Evolutionary conservation across 2,329 filamentous ascomycete species (phyloP).

Genomic region (Pseudogymnoascus sp.): DNA sequence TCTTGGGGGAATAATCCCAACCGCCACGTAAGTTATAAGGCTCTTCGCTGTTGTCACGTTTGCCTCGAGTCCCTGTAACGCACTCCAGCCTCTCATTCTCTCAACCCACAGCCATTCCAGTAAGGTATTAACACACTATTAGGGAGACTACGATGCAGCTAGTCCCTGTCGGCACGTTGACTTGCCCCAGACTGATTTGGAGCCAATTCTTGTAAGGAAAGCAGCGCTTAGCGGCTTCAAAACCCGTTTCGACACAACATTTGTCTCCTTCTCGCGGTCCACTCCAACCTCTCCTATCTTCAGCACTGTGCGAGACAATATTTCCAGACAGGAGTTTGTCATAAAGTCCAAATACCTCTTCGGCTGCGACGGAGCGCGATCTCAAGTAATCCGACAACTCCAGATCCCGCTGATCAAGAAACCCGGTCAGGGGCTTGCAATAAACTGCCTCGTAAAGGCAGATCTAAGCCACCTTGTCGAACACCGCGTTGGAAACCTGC

Average conservation of each 20-base stretch:
- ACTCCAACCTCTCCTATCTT: conserved; percentile 19
- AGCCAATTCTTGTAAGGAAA: conserved; percentile 37
- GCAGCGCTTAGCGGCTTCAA: conserved; percentile 35
- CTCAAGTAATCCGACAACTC: conserved; percentile 38
- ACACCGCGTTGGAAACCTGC: conserved; percentile 47
- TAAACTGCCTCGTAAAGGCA: conserved; percentile 40
- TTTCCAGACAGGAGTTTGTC: conserved; percentile 32
- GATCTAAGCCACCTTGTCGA: conserved; percentile 43
- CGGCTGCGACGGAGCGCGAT: conserved; percentile 47
- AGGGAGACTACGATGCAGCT: conserved; percentile 37
- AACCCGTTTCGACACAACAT: conserved; percentile 35
- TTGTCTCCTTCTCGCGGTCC: conserved; percentile 28
- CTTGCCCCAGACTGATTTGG: conserved; percentile 40
- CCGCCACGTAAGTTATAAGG: conserved; percentile 30
- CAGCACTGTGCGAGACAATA: conserved; percentile 31
- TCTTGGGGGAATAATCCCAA: conserved; percentile 43
- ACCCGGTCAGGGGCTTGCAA: conserved; percentile 39
- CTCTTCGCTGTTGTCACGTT: background rate
- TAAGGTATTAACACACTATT: background rate
- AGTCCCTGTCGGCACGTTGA: conserved; percentile 36
- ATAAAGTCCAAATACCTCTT: conserved; percentile 49
- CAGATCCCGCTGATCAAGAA: conserved; percentile 38
- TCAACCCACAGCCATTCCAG: background rate
- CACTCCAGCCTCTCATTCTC: background rate
- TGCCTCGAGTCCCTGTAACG: background rate